A percentile compares a stretch with the other conserved stretches of the same genome.
These are phyloP conservation scores for Neofusicoccum sp. DNA, from an alignment of 2,329 filamentous ascomycete genomes.

Conservation along the genomic window DNA sequence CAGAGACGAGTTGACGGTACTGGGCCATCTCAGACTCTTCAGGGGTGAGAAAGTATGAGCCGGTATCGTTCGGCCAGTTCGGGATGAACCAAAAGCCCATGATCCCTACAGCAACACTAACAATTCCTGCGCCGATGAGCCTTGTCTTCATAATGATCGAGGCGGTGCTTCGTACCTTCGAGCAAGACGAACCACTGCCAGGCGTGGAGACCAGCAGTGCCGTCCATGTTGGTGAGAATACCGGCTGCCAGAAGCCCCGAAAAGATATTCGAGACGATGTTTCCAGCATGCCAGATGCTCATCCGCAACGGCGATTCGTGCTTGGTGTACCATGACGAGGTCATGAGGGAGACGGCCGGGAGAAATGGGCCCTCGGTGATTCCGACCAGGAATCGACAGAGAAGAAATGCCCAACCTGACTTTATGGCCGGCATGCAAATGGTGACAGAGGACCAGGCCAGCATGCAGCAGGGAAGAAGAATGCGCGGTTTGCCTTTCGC, in stretches of 20 bases:
- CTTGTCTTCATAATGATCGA: too few relatives aligned
- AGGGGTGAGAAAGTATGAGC: constrained; percentile 35
- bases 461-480: constrained; percentile 40
- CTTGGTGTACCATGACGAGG: constrained; percentile 53
- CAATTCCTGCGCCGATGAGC: neutral
- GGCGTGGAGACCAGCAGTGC: constrained; percentile 27
- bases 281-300: constrained; percentile 52
- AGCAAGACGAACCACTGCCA: constrained; percentile 37
- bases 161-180: constrained; percentile 26
- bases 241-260: constrained; percentile 54
- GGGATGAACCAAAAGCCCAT: constrained; percentile 38
- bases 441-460: constrained; percentile 45
- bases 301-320: constrained; percentile 52
- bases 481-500: constrained; percentile 28
- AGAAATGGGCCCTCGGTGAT: constrained; percentile 41
- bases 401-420: constrained; percentile 34
- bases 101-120: constrained; percentile 37
- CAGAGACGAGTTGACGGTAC: neutral
- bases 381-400: constrained; percentile 40
- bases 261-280: constrained; percentile 51
- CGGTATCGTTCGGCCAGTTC: constrained; percentile 56
- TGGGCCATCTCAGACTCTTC: constrained; percentile 38
- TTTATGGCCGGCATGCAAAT: constrained; percentile 46
- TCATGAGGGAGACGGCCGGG: constrained; percentile 36
- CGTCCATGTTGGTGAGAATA: constrained; percentile 43